phyloP scores from a whole-genome alignment of 306 rosid species.

The Vicia faba region DNA sequence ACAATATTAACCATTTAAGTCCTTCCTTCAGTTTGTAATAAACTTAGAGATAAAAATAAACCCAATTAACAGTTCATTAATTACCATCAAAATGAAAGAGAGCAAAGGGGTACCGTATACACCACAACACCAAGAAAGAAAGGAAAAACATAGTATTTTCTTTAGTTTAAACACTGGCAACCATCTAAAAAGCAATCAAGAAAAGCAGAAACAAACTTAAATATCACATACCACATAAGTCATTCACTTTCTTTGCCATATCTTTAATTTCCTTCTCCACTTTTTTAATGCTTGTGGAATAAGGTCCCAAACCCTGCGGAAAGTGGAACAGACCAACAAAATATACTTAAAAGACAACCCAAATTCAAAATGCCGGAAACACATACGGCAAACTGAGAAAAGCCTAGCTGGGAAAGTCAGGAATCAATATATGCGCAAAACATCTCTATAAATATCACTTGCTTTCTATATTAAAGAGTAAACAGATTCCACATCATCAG shows the following conservation, averaged over 20 bases:
- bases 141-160: background rate
- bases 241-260: slow-evolving; percentile 96
- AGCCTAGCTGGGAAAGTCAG: background rate
- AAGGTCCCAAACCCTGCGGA: slow-evolving; percentile 94
- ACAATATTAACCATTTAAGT: slow-evolving; percentile 13
- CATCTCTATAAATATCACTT: slow-evolving; percentile 7
- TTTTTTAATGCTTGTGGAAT: slow-evolving; percentile 77
- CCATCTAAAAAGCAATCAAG: slow-evolving; percentile 17
- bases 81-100: background rate
- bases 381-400: slow-evolving; percentile 9
- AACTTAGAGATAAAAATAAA: slow-evolving; percentile 6
- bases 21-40: background rate
- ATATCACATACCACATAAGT: slow-evolving; percentile 69
- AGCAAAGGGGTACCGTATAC: background rate
- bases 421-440: background rate
- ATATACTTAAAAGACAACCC: background rate
- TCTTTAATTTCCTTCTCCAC: slow-evolving; percentile 94
- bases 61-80: slow-evolving; percentile 6
- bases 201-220: slow-evolving; percentile 16
- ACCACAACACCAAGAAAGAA: background rate
- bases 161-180: slow-evolving; percentile 9
- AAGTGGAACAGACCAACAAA: background rate
- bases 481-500: slow-evolving; percentile 8
- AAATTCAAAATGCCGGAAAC: too few relatives aligned
- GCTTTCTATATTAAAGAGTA: background rate